Base-by-base conservation (phyloP, 2,329 filamentous ascomycete genomes). In the Trichoderma sp. region DNA sequence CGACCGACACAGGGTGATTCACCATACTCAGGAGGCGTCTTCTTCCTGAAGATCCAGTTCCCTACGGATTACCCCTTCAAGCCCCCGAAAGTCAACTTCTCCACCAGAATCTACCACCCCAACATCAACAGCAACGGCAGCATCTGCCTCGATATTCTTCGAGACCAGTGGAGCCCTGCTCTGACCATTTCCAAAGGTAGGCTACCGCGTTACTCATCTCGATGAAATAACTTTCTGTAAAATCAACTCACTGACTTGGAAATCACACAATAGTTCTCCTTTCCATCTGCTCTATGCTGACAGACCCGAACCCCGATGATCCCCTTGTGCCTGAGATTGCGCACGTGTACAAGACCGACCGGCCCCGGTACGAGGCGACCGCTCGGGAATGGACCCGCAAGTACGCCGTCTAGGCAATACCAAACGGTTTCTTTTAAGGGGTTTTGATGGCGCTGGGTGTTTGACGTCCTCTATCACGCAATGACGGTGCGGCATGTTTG, bases 101-200 rank as follows among this genome's bases (percentile, higher is more conserved):
- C 94, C 79, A 99, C 96, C 76, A 93, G 95, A 82, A 98, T 99
- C 87, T 99, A 99, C 84, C 96, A 99, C 87, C 96, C 96, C 80
- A 99, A 99, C 87, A 99, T 99, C 94, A 99, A 99, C 91, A 97
- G 94, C 77, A 98, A 98, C 84, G 96, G 96, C 84, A 98, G 95
- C 85, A 99, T 99, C 85, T 99, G 96, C 84, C 86, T 99, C 82
- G 96, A 99, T 81, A 99, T 99, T 81, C 88, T 99, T 81, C 91
- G 96, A 87, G 96, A 99, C 84, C 96, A 99, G 87, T 99, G 96
- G 96, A 98, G 95, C 83, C 96, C 96, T 55, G 96, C 96, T 76
- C 88, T 99, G 84, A 99, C 96, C 77, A 98, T 99, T 80, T 97
- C 94, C 74, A 99, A 99, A 91, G 96, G 96, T 97, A 85, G 11